Conservation (phyloP, 331 rosid genomes). For the Stylosanthes scabra region DNA sequence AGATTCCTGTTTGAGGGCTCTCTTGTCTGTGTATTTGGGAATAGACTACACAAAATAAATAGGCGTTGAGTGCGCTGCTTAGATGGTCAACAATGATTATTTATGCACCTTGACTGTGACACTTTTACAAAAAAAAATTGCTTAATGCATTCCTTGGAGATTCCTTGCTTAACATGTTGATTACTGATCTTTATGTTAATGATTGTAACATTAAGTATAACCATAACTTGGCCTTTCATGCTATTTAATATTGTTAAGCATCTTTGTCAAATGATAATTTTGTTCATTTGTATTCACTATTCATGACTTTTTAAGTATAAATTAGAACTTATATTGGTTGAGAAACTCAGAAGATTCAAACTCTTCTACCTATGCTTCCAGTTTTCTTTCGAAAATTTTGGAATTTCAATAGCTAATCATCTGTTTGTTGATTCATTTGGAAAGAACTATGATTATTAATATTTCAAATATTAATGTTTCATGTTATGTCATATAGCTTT, state of each 20-base stretch:
- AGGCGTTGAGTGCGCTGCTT: background rate
- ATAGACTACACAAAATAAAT: slow-evolving; percentile 25
- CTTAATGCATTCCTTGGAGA: slow-evolving; percentile 23
- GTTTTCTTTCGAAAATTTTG: background rate
- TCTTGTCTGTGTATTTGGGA: slow-evolving; percentile 1
- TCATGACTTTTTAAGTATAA: background rate
- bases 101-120: slow-evolving; percentile 17
- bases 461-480: background rate
- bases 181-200: slow-evolving; percentile 8
- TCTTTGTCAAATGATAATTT: background rate
- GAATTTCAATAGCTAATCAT: background rate
- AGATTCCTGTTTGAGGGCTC: background rate
- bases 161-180: background rate
- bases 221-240: slow-evolving; percentile 1
- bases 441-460: slow-evolving; percentile 13
- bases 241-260: too few relatives aligned
- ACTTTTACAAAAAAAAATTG: background rate
- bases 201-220: slow-evolving; percentile 5
- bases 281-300: background rate
- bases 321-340: slow-evolving; percentile 5
- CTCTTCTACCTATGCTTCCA: background rate
- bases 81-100: slow-evolving; percentile 10
- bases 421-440: background rate
- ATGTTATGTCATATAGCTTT: background rate
- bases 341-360: background rate